Evolutionary conservation across 768 basidiomycete species (phyloP).

Genomic region (Amanita subjunquillea): DNA sequence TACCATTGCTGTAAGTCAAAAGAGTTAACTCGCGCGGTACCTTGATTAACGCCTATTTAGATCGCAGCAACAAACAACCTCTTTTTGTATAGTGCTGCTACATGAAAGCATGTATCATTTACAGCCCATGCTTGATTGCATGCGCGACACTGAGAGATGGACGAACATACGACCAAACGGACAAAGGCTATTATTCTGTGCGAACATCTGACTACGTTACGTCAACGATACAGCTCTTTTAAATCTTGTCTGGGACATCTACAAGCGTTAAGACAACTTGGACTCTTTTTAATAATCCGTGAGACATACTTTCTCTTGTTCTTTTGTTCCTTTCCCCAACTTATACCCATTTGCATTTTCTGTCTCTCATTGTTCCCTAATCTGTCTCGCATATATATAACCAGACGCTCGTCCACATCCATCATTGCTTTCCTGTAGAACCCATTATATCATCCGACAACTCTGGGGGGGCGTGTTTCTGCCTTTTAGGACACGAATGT

Average conservation of each 20-base stretch:
- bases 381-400: neutral
- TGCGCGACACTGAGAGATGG: conserved; percentile 4
- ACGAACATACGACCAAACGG: neutral
- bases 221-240: neutral
- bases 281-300: neutral
- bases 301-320: neutral
- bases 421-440: neutral
- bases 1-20: conserved; percentile 80
- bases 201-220: neutral
- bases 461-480: neutral
- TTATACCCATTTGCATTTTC: neutral
- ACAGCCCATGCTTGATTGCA: conserved; percentile 2
- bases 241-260: conserved; percentile 2
- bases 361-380: neutral
- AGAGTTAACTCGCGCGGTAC: neutral
- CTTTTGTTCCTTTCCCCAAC: neutral
- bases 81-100: conserved; percentile 71
- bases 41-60: conserved; percentile 25
- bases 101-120: conserved; percentile 7
- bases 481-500: conserved; percentile 1
- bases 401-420: neutral
- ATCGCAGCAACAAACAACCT: conserved; percentile 97
- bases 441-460: neutral
- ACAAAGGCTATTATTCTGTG: neutral
- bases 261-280: neutral